These are phyloP conservation scores for Cutaneotrichosporon spelunceum DNA, from an alignment of 1,284 basidiomycete genomes.

Conservation along the genomic window DNA sequence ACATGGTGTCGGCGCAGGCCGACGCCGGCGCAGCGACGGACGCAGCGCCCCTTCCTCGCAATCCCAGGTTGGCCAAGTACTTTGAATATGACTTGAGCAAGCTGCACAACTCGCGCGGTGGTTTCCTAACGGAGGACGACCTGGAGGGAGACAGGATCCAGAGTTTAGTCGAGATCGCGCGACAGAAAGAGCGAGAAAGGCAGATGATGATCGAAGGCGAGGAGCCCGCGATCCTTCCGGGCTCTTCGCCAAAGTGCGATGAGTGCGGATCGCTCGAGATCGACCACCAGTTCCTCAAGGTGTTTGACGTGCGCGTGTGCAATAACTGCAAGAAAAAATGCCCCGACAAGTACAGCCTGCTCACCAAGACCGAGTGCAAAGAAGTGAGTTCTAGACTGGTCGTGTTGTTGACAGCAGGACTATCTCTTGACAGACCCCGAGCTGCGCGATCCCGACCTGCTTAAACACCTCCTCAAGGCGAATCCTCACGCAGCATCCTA, in stretches of 20 bases:
- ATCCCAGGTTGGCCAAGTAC: conserved; percentile 60
- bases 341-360: conserved; percentile 86
- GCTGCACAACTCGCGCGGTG: conserved; percentile 87
- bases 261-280: conserved; percentile 82
- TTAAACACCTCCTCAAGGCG: conserved; percentile 91
- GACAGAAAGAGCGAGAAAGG: conserved; percentile 63
- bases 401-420: conserved; percentile 57
- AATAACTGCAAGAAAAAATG: conserved; percentile 81
- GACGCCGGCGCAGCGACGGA: conserved; percentile 19
- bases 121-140: conserved; percentile 65
- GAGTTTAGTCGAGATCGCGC: conserved; percentile 68
- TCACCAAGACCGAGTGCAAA: conserved; percentile 99
- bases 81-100: conserved; percentile 96
- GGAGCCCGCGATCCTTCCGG: conserved; percentile 61
- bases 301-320: conserved; percentile 82
- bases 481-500: conserved; percentile 97
- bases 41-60: conserved; percentile 39
- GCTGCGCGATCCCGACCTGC: conserved; percentile 80
- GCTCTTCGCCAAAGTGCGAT: conserved; percentile 71
- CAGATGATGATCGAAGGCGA: conserved; percentile 70
- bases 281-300: conserved; percentile 70
- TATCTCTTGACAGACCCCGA: conserved; percentile 89
- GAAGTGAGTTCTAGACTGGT: conserved; percentile 52
- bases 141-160: conserved; percentile 55
- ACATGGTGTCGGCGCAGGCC: conserved; percentile 42